Base-by-base conservation (phyloP, 164 flowering plant genomes). In the Tetracentron sinense region DNA sequence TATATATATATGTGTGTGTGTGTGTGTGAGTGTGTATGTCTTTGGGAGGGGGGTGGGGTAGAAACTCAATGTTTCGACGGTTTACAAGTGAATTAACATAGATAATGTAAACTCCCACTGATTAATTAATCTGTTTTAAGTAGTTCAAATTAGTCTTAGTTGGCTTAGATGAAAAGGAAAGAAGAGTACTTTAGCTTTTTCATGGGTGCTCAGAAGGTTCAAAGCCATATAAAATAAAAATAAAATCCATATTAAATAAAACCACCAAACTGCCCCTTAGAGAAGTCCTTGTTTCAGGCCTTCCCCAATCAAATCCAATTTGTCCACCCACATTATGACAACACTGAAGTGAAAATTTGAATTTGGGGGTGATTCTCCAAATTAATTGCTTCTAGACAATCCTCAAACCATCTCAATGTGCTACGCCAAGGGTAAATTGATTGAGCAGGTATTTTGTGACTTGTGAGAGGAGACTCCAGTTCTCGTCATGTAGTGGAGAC, bases 361-460 rank as follows among this genome's bases (percentile, higher is more conserved):
- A 16, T 38, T 38, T 38, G 11, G 11, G 44, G 8, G 44, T 38
- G 1, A 38, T 38, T 38, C 4, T 38, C 14, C 1, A 38, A 38
- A 38, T 38, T 38, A 38, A 3, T n/a, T 4, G 44, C 8, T 4
- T 4, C 11, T 1, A 38, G 14, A 3, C 44, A 38, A 38, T 38
- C 44, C 8, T 38, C 14, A 4, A 33, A 0, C 53, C 53, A 51
- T 20, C 46, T 51, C 29, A 61, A 15, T 50, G 29, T 3, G 20
- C 28, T 15, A 49, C n/a, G 12, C 31, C 7, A 58, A 42, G 7
- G n/a, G 3, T 58, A 5, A 6, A 1, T 6, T 38, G 8, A 49
- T 30, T 15, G 46, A 49, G 64, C 21, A 20, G 33, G 26, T 21
- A 54, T 49, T 46, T 61, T 61, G 20, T 21, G 27, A 38, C 44